These are phyloP conservation scores for Citrullus colocynthis DNA, from an alignment of 306 rosid species.

Conservation along the genomic window DNA sequence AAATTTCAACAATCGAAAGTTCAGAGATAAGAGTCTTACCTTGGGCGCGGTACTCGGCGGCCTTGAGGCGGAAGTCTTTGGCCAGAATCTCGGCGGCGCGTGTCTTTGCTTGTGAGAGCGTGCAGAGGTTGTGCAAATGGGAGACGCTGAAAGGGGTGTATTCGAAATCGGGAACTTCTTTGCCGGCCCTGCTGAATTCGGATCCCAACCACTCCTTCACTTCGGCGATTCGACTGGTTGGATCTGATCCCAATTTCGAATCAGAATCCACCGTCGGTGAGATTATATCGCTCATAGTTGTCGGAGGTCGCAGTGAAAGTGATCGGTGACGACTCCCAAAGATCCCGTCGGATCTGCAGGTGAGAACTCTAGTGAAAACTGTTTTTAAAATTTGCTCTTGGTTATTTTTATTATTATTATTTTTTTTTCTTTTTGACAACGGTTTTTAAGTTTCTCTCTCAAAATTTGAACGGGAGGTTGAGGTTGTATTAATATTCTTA, in stretches of 20 bases:
- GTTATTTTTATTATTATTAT: too few species aligned
- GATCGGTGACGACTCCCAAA: neutral
- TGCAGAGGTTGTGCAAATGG: constrained; percentile 47
- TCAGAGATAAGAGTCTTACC: constrained; percentile 17
- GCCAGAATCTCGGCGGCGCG: constrained; percentile 78
- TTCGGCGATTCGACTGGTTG: constrained; percentile 26
- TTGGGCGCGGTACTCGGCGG: constrained; percentile 84
- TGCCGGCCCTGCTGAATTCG: constrained; percentile 65
- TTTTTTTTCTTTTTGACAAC: too few species aligned
- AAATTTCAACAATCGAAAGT: neutral
- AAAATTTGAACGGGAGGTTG: too few species aligned
- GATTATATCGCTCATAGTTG: neutral
- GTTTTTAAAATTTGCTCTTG: too few species aligned
- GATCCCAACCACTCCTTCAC: constrained; percentile 66
- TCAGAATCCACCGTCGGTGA: neutral
- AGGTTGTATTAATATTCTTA: too few species aligned
- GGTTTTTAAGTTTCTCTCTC: too few species aligned
- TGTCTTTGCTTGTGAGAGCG: constrained; percentile 70
- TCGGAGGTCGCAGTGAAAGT: neutral
- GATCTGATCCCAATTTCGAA: constrained; percentile 4
- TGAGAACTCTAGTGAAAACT: too few species aligned
- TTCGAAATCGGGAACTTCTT: constrained; percentile 69
- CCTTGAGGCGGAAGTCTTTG: constrained; percentile 73
- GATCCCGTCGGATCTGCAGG: neutral
- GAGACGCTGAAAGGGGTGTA: constrained; percentile 77